Conservation (phyloP, 257 asterid genomes). For the Forsythia suspensa region DNA sequence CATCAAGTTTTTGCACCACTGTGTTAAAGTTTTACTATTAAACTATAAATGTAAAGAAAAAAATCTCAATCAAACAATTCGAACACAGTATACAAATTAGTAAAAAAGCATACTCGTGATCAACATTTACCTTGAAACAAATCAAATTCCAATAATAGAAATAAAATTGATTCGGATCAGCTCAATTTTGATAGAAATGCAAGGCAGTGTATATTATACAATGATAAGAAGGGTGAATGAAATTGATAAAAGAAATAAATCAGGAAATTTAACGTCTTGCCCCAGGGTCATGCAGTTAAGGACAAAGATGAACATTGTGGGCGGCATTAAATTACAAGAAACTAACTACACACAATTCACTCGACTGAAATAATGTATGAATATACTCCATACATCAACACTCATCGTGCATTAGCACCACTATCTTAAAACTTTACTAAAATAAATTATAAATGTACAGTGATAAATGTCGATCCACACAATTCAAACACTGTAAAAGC, state of each 20-base stretch:
- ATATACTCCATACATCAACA: background rate
- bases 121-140: background rate
- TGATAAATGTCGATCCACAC: background rate
- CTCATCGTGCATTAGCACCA: background rate
- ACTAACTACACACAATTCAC: background rate
- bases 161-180: background rate
- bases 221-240: background rate
- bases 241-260: background rate
- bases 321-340: background rate
- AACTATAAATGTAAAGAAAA: background rate
- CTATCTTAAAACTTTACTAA: background rate
- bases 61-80: background rate
- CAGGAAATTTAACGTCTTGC: background rate
- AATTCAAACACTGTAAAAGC: background rate
- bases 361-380: constrained; percentile 14
- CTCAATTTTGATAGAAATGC: background rate
- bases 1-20: background rate
- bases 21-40: background rate
- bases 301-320: constrained; percentile 1
- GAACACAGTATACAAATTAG: background rate
- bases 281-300: constrained; percentile 75
- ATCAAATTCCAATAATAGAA: background rate
- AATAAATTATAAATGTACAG: background rate
- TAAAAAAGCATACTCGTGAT: background rate
- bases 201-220: background rate